Percentiles rank a stretch among this genome's conserved stretches.
Evolutionary conservation across 176 grass and related monocot species (phyloP).

Genomic region (Puya raimondii): DNA sequence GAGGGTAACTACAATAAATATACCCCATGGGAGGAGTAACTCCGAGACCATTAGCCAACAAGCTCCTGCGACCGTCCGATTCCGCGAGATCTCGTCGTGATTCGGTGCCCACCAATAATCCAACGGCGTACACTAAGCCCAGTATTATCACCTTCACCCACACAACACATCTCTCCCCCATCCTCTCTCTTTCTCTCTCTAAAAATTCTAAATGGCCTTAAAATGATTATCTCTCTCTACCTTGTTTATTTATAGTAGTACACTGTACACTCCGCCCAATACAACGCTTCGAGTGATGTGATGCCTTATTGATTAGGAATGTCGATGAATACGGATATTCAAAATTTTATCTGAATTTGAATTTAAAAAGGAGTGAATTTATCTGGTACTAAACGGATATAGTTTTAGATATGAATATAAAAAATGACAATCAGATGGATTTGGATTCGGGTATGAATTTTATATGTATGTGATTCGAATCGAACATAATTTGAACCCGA

Average conservation of each 20-base stretch:
- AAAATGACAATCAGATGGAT: no score
- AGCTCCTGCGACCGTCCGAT: conserved; percentile 43
- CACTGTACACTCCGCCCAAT: no score
- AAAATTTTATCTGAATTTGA: no score
- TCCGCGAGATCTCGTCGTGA: conserved; percentile 29
- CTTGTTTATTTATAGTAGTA: background rate
- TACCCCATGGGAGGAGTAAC: conserved; percentile 84
- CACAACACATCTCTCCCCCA: background rate
- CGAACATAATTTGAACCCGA: no score
- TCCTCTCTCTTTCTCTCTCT: conserved; percentile 13
- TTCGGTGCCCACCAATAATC: background rate
- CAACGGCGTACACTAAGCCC: conserved; percentile 13
- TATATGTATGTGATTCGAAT: no score
- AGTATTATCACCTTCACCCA: conserved; percentile 6
- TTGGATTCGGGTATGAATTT: no score
- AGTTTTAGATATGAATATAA: no score
- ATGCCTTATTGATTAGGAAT: no score
- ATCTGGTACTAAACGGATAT: no score
- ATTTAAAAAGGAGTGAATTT: no score
- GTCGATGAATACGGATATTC: no score
- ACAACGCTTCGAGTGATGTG: no score
- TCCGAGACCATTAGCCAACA: conserved; percentile 73
- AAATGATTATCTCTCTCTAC: background rate
- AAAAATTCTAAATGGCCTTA: background rate
- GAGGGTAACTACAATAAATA: background rate